Percentiles rank a stretch among this genome's conserved stretches.
Evolutionary conservation across 2,329 filamentous ascomycete species (phyloP).

Genomic region (Calonectria leucothoes): DNA sequence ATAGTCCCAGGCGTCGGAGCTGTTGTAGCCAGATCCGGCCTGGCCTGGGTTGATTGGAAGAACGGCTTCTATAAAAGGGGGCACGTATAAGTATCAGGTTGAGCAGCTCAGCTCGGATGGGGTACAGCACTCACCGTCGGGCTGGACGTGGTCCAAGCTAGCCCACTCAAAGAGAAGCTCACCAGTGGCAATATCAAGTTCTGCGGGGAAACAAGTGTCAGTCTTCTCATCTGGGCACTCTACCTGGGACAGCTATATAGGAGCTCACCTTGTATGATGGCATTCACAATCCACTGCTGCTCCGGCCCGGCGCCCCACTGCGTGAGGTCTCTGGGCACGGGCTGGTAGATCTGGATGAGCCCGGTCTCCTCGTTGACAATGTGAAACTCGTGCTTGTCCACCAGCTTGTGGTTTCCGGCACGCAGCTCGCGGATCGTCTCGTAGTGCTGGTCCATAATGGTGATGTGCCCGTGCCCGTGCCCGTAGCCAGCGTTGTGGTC

Average conservation of each 20-base stretch:
- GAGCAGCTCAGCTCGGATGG: background rate
- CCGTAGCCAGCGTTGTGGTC: conserved; percentile 63
- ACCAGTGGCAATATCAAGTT: conserved; percentile 63
- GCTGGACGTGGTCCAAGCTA: conserved; percentile 42
- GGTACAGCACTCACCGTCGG: conserved; percentile 32
- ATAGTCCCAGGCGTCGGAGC: conserved; percentile 61
- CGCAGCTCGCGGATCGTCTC: conserved; percentile 65
- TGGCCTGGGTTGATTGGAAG: conserved; percentile 60
- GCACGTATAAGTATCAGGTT: background rate
- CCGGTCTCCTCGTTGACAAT: conserved; percentile 64
- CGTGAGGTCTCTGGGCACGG: conserved; percentile 57
- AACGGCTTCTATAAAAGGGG: conserved; percentile 52
- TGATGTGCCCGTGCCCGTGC: conserved; percentile 65
- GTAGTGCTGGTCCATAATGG: conserved; percentile 65
- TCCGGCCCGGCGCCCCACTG: conserved; percentile 58
- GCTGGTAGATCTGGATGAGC: conserved; percentile 65
- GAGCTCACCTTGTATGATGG: conserved; percentile 62
- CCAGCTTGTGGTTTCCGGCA: conserved; percentile 62
- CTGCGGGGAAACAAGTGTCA: conserved; percentile 38
- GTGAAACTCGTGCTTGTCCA: conserved; percentile 67
- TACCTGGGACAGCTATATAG: background rate
- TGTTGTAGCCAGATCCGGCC: conserved; percentile 44
- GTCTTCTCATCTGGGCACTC: background rate
- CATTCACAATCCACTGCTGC: conserved; percentile 68
- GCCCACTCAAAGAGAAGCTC: conserved; percentile 62